Evolutionary conservation across 2,329 filamentous ascomycete species (phyloP), one percentile per base, ranked within the genome.

Genomic region (Drechmeria coniospora): DNA sequence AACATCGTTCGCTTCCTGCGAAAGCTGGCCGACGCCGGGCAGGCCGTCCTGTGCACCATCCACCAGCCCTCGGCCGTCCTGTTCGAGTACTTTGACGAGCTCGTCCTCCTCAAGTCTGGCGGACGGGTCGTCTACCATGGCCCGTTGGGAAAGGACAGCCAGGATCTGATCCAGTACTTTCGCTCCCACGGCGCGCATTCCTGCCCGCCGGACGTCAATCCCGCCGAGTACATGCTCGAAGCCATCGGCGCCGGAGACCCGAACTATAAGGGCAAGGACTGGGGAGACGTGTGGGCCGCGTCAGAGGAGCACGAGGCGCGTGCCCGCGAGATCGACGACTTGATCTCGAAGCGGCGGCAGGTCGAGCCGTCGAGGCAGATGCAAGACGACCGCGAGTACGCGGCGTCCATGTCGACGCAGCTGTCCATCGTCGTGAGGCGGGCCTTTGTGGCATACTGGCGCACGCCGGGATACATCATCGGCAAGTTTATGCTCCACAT

Each of bases 401-500:
- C 76, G 3, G 69, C 73, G 51, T 65, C 73, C 0, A 43, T 74
- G 1, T 46, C 45, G 8, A 52, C 54, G 0, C 76, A 80, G 42
- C 61, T 66, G 1, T 32, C 42, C 16, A 51, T 62, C 4, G 65
- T 75, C 1, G 62, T 66, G 1, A 62, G 60, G 36, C 65, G 76
- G 11, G 55, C 64, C 3, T 78, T 77, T 33, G 40, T 69, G 8
- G 58, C 69, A 1, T 77, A 75, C 43, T 80, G 74, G 73, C 61
- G 76, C 8, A 65, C 62, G 2, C 73, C 75, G 0, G 60, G 72
- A 25, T 80, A 81, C 50, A 57, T 61, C 14, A 44, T 70, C 39
- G 70, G 72, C 23, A 75, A 72, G 48, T 63, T 74, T 33, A 61
- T 73, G 47, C 54, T 76, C 1, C 68, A 74, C 28, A 63, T 76